Evolutionary conservation across 2,329 filamentous ascomycete species (phyloP), one percentile per base, ranked within the genome.

Genomic region (Aspergillus versicolor): DNA sequence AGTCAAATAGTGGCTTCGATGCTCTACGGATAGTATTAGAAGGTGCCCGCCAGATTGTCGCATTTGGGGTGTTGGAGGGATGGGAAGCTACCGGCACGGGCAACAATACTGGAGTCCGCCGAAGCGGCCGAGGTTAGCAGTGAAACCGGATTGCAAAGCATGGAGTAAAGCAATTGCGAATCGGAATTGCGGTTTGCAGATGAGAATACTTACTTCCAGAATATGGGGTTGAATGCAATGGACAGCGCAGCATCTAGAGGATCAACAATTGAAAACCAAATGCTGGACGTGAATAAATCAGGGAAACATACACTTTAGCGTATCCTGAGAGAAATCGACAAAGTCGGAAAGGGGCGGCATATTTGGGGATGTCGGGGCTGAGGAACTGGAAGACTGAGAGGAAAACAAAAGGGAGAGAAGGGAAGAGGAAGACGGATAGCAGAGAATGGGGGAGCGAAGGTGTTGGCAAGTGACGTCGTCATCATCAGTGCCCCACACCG

Each of bases 201-300:
- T n/a, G 11, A 6, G 19, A 17, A 41, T 52, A 83, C 90, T 81
- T 83, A 96, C 92, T 99, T 99, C 94, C 94, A 99, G 77, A 97
- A 97, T n/a, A 94, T 88, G 21, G 94, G 94, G 77, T 99, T 99
- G 78, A 99, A 97, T 48, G 88, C 83, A 77, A 99, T 96, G 52
- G 90, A 84, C 55, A 81, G 82, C 47, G 88, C 90, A 65, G 91
- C 90, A 65, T 94, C 92, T 96, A 61, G 58, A 60, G 44, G 27
- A 53, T 44, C 49, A 32, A 38, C 32, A 38, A 52, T 62, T 65
- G 46, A 61, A 57, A 52, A 69, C 70, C 67, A 72, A 67, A 70
- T 70, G 67, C 60, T 30, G 22, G 19, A 49, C 22, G 43, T 17
- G 51, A 49, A 43, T 38, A 48, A 46, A 49, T 49, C 38, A 55